Percentiles rank a stretch among this genome's conserved stretches.
Evolutionary conservation across 2,329 filamentous ascomycete species (phyloP).

Genomic region (Beauveria sp.): DNA sequence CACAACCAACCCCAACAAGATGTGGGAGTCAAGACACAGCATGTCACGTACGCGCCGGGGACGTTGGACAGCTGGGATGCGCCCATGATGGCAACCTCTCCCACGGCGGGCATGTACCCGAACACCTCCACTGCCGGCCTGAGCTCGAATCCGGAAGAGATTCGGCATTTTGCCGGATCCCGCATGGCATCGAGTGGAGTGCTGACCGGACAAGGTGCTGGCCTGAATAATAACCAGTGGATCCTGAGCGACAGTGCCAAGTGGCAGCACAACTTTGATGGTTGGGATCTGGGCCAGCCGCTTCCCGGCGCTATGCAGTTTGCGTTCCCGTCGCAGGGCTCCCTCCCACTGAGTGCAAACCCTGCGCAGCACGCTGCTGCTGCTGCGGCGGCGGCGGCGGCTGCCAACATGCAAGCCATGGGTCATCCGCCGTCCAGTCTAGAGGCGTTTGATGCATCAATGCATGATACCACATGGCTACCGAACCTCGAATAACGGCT

Average conservation of each 20-base stretch:
- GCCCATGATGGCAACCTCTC: neutral
- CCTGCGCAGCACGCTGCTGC: neutral
- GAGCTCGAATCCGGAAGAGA: neutral
- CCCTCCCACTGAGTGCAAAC: neutral
- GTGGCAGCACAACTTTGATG: conserved; percentile 51
- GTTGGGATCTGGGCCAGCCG: conserved; percentile 37
- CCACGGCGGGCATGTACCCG: neutral
- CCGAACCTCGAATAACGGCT: conserved; percentile 26
- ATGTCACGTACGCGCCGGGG: conserved; percentile 1
- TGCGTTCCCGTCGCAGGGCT: conserved; percentile 19
- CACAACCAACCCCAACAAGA: conserved; percentile 8
- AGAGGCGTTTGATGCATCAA: conserved; percentile 25
- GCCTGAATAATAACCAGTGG: conserved; percentile 47
- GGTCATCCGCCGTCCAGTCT: conserved; percentile 21
- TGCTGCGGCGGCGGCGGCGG: neutral
- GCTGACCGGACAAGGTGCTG: conserved; percentile 5
- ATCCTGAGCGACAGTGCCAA: conserved; percentile 49
- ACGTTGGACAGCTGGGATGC: conserved; percentile 5
- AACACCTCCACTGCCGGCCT: neutral
- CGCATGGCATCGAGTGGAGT: neutral
- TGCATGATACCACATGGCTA: conserved; percentile 28
- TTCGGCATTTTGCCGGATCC: neutral
- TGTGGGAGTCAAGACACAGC: neutral
- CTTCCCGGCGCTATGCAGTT: conserved; percentile 22
- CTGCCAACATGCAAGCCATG: conserved; percentile 6